A percentile compares a stretch with the other conserved stretches of the same genome.
phyloP scores from a whole-genome alignment of 1,284 basidiomycete species.

The Apiotrichum porosum region DNA sequence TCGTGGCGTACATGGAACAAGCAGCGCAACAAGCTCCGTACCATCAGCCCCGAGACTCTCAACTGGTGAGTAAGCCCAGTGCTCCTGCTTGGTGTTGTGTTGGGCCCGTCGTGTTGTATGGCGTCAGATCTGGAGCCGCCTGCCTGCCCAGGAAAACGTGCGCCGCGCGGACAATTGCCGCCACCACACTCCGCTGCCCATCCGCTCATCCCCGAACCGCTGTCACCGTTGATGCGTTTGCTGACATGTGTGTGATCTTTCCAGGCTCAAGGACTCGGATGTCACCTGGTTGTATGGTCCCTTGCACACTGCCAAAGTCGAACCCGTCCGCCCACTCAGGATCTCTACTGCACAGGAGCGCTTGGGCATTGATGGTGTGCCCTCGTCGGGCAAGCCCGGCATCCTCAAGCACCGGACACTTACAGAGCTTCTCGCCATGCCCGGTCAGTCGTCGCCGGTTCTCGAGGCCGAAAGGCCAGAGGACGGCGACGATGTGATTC shows the following conservation, averaged over 20 bases:
- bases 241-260: constrained; percentile 8
- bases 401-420: constrained; percentile 96
- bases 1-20: constrained; percentile 99
- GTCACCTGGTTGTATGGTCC: constrained; percentile 99
- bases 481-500: not conserved
- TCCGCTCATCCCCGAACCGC: constrained; percentile 13
- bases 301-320: constrained; percentile 75
- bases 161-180: constrained; percentile 7
- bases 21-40: constrained; percentile 93
- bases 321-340: constrained; percentile 57
- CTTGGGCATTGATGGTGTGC: constrained; percentile 53
- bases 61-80: constrained; percentile 91
- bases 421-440: constrained; percentile 69
- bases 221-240: not conserved
- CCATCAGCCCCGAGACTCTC: constrained; percentile 91
- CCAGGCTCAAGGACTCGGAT: constrained; percentile 97
- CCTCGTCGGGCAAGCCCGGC: constrained; percentile 60
- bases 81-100: no score
- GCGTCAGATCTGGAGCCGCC: not conserved
- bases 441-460: constrained; percentile 56
- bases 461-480: constrained; percentile 41
- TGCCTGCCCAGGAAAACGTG: constrained; percentile 6
- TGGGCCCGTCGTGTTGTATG: not conserved
- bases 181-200: constrained; percentile 3
- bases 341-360: constrained; percentile 54